Evolutionary conservation across 768 basidiomycete genomes (phyloP), one percentile per base, ranked within the genome.

Genomic region (Naganishia friedmannii): DNA sequence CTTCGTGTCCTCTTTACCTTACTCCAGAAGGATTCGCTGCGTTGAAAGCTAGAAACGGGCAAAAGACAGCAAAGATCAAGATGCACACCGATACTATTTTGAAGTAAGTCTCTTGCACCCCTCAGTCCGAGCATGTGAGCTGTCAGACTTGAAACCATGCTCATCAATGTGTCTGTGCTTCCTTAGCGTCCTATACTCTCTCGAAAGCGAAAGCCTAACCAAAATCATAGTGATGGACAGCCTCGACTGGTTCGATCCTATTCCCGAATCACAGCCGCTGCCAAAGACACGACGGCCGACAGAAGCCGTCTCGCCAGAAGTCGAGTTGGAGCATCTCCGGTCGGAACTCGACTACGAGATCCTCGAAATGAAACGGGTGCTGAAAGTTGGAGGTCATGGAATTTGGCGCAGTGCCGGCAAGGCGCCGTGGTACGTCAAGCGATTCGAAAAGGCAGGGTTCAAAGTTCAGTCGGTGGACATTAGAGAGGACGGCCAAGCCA

Each of bases 141-240:
- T 42, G 57, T 32, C 8, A 17, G n/a, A 55, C 4, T 19, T 12
- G 12, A 19, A 21, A 12, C 37, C 37, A 6, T 29, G 31, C 63
- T 45, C 55, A 21, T 32, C 8, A 32, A 17, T 45, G 19, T 13
- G 13, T 63, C 28, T 63, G 21, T 51, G 10, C 23, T 34, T 63
- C 23, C 19, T 56, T 42, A 86, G 84, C 69, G 86, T 86, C 13
- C 78, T 86, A 15, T 78, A 74, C 15, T 85, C 84, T 13, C 82
- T 86, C 21, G 80, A 78, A 0, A 72, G 80, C n/a, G 81, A 81
- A 37, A 85, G 85, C 8, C 82, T 89, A 54, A 89, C 87, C 39
- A 85, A 87, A 31, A 85, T 86, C 13, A 84, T 89, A 32, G 83
- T 89, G 68, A 90, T 90, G 89, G 89, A 90, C 77, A 87, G 87